Conservation (phyloP, 2,329 filamentous ascomycete genomes). For the Aspergillus pseudoterreus region DNA sequence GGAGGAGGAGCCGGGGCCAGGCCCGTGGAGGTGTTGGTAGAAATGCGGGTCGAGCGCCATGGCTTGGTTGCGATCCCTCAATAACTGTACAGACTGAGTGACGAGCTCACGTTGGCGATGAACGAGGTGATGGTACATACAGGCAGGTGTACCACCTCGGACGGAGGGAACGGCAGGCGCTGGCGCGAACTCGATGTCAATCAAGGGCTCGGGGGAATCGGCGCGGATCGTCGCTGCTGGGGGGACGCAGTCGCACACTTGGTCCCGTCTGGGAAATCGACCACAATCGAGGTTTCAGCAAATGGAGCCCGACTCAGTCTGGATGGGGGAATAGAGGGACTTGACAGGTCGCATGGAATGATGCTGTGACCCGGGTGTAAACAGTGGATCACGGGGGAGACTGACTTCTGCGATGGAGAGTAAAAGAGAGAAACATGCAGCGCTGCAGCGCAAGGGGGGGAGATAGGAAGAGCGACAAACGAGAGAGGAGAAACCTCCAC, state of each 20-base stretch:
- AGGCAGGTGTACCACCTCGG: constrained; percentile 21
- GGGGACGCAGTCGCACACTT: background rate
- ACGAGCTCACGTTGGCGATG: constrained; percentile 38
- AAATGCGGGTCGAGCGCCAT: constrained; percentile 42
- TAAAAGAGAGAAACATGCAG: constrained; percentile 23
- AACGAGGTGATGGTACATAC: constrained; percentile 40
- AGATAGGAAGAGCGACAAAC: background rate
- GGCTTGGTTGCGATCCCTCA: constrained; percentile 33
- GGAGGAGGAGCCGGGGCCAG: constrained; percentile 32
- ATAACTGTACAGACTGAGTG: constrained; percentile 37
- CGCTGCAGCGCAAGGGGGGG: constrained; percentile 5
- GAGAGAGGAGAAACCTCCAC: background rate
- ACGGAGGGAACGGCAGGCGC: constrained; percentile 8
- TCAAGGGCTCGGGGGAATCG: constrained; percentile 2
- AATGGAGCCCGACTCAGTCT: too few species aligned
- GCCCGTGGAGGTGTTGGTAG: constrained; percentile 30
- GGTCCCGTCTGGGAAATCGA: too few species aligned
- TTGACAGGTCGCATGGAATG: constrained; percentile 2
- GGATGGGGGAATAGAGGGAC: background rate
- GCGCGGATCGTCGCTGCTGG: constrained; percentile 2
- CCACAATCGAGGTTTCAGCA: too few species aligned
- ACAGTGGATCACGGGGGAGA: constrained; percentile 7
- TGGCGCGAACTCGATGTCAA: background rate
- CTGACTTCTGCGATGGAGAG: constrained; percentile 16
- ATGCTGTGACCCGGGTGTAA: constrained; percentile 4